Conservation (phyloP, 2,329 filamentous ascomycete species). For the Curvularia lunata region DNA sequence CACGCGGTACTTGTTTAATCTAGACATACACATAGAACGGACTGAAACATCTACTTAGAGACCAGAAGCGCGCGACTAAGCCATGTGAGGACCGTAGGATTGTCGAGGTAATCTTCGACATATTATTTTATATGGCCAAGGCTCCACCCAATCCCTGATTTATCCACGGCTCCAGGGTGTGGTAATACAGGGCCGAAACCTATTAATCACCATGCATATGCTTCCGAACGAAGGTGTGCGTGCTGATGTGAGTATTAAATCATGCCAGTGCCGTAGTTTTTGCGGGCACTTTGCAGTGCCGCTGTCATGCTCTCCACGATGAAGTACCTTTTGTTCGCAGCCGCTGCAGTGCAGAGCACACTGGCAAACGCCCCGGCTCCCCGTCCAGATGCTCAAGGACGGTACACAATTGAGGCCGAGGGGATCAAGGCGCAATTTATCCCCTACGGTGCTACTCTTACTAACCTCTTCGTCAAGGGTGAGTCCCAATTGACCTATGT, state of each 20-base stretch:
- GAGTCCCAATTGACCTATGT: neutral
- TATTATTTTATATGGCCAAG: constrained; percentile 32
- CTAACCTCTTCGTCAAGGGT: constrained; percentile 45
- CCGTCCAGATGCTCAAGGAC: constrained; percentile 33
- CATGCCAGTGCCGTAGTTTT: constrained; percentile 5
- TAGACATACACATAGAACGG: constrained; percentile 1
- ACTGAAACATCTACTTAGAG: constrained; percentile 7
- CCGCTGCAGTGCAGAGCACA: constrained; percentile 21
- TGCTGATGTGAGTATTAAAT: constrained; percentile 17
- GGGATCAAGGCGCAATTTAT: constrained; percentile 47
- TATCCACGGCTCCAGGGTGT: constrained; percentile 12
- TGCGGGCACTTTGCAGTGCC: constrained; percentile 5
- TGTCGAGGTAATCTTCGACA: constrained; percentile 22
- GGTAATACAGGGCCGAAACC: constrained; percentile 18
- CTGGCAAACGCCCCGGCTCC: constrained; percentile 22
- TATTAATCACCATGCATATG: constrained; percentile 17
- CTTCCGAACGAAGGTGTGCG: constrained; percentile 1
- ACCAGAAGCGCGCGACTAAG: constrained; percentile 6
- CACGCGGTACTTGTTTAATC: constrained; percentile 2
- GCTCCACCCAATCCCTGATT: constrained; percentile 19
- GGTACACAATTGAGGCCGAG: constrained; percentile 39
- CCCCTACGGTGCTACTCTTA: constrained; percentile 43
- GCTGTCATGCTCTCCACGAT: constrained; percentile 19
- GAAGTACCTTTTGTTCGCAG: constrained; percentile 32
- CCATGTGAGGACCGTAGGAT: constrained; percentile 11